A percentile compares a stretch with the other conserved stretches of the same genome.
Conservation (phyloP, 208 protist species). For the Wallacemonas sp. region DNA sequence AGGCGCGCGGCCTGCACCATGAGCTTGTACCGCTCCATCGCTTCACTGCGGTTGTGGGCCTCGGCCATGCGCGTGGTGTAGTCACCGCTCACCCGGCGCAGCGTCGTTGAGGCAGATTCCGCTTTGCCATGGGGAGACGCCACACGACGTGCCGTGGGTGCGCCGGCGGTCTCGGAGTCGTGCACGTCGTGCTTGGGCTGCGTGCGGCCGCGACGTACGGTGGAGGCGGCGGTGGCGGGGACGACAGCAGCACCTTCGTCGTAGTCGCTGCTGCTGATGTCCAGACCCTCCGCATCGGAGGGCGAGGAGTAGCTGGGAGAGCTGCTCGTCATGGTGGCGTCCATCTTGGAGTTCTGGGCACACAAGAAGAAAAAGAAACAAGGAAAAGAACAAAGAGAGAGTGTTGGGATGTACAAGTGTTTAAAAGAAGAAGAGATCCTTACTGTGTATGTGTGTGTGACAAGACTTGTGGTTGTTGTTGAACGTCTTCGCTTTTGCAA, state of each 20-base stretch:
- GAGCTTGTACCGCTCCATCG: slow-evolving; percentile 62
- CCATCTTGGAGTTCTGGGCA: not conserved
- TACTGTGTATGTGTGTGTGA: too few relatives aligned
- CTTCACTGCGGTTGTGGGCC: slow-evolving; percentile 40
- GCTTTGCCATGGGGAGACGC: not conserved
- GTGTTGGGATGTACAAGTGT: not conserved
- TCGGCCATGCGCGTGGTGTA: slow-evolving; percentile 54
- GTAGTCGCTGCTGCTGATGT: slow-evolving; percentile 12
- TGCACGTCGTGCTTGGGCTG: not conserved
- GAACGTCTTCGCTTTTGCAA: too few relatives aligned
- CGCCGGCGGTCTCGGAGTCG: not conserved
- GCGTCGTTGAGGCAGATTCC: slow-evolving; percentile 46
- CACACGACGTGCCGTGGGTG: not conserved
- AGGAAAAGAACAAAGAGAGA: not conserved
- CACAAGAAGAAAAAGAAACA: slow-evolving; percentile 11
- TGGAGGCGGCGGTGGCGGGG: not conserved
- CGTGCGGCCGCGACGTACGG: not conserved
- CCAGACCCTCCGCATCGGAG: not conserved
- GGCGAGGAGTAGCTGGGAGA: slow-evolving; percentile 7
- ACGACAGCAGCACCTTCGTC: not conserved
- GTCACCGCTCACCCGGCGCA: slow-evolving; percentile 43
- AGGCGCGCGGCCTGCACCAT: slow-evolving; percentile 38
- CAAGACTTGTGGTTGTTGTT: too few relatives aligned
- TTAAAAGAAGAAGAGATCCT: slow-evolving; percentile 14
- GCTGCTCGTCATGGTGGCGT: not conserved